Evolutionary conservation across 495 filamentous ascomycete species (phyloP).

Genomic region (Tuber microsphaerosporum): DNA sequence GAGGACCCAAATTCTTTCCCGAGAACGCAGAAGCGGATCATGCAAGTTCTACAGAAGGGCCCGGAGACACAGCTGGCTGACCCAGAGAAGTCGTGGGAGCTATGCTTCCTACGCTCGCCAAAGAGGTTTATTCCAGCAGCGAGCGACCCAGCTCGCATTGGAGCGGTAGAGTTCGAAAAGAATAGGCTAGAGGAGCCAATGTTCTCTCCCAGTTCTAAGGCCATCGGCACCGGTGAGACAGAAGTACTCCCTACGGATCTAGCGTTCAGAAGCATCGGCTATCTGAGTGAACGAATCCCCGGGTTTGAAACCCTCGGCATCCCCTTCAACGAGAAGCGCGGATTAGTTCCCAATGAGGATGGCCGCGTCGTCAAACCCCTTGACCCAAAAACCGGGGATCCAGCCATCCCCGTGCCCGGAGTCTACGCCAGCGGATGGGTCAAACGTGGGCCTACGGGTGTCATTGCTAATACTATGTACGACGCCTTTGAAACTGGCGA

Average conservation of each 20-base stretch:
- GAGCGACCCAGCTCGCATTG: conserved; percentile 47
- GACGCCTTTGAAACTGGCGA: conserved; percentile 89
- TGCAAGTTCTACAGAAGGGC: conserved; percentile 71
- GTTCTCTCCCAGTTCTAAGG: conserved; percentile 46
- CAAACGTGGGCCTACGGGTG: conserved; percentile 87
- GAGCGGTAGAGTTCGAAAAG: conserved; percentile 58
- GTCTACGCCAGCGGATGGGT: conserved; percentile 96
- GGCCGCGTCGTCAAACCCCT: conserved; percentile 59
- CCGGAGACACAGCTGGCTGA: conserved; percentile 48
- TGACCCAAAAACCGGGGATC: conserved; percentile 13
- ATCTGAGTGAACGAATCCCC: conserved; percentile 68
- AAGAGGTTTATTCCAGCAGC: conserved; percentile 55
- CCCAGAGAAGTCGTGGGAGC: conserved; percentile 64
- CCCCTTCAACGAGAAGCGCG: conserved; percentile 63
- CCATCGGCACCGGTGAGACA: conserved; percentile 47
- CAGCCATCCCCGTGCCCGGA: conserved; percentile 54
- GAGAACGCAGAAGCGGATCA: conserved; percentile 65
- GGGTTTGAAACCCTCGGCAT: conserved; percentile 72
- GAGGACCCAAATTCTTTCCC: conserved; percentile 55
- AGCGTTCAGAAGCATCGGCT: conserved; percentile 88
- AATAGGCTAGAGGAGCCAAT: conserved; percentile 51
- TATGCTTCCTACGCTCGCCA: conserved; percentile 76
- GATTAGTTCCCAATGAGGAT: conserved; percentile 79
- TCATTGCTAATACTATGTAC: conserved; percentile 92
- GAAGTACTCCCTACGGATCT: conserved; percentile 52